Evolutionary conservation across 192 early-diverging fungal species (phyloP), one percentile per base, ranked within the genome.

Genomic region (Coemansia pectinata): DNA sequence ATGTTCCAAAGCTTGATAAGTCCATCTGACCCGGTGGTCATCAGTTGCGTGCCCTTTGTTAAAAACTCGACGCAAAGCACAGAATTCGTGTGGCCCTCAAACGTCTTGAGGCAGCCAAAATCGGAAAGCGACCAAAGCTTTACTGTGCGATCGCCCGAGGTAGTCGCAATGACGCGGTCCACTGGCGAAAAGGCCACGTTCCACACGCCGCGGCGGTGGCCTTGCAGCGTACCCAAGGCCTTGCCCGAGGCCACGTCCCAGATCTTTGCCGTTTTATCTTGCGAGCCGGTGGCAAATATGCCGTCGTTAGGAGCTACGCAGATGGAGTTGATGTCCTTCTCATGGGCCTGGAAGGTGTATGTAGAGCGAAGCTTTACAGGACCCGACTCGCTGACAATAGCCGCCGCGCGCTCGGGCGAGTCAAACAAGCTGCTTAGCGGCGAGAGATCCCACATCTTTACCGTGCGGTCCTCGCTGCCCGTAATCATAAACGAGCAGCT

Each of bases 81-180:
- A 4, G 95, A 93, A 82, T 95, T 98, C n/a, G 95, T 91, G 72
- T 99, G 98, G 0, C 98, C 96, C 69, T 99, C 96, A 76, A 99
- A 91, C 0, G 96, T 98, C 85, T 92, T 93, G 12, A 97, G 78
- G 85, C 97, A 99, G 17, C 88, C 77, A 65, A 89, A 93, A 61
- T 98, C 96, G 15, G 86, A 89, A 29, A 98, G 77, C 55, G 89
- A 91, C 98, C 98, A 99, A 61, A 99, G 86, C 81, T 94, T 95
- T 70, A 98, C 88, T 2, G 93, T 97, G 77, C 95, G 92, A 76
- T 99, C 98, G 62, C 92, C 91, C 0, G 96, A 98, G 27, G 90
- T 87, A 0, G 96, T 97, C 10, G 93, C 96, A 41, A 97, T 77
- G 2, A 94, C 92, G 64, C 97, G 92, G 74, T 99, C 98, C 5